These are phyloP conservation scores for Hypoxylon cercidicola DNA, from an alignment of 495 filamentous ascomycete species.

Conservation along the genomic window DNA sequence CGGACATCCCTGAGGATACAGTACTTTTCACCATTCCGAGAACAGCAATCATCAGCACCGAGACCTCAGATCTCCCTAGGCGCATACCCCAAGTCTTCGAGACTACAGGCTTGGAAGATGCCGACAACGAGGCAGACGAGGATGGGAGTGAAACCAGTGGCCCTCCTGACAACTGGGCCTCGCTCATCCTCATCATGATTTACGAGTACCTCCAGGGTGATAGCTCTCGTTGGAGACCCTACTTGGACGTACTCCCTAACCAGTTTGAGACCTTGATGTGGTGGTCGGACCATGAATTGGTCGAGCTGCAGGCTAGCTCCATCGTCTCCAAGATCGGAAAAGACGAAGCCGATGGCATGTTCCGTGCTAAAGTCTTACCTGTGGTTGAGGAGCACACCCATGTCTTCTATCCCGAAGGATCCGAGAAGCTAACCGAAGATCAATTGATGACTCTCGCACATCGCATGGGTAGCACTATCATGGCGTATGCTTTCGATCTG, in stretches of 20 bases:
- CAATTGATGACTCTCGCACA: constrained; percentile 72
- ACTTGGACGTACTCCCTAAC: constrained; percentile 82
- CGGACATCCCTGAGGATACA: constrained; percentile 56
- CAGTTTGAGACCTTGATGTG: constrained; percentile 91
- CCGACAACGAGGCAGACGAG: constrained; percentile 46
- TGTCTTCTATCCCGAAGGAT: constrained; percentile 61
- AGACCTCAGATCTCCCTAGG: constrained; percentile 51
- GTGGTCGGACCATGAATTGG: constrained; percentile 78
- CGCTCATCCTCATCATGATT: constrained; percentile 81
- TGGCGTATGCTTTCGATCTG: constrained; percentile 95
- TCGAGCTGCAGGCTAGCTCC: constrained; percentile 78
- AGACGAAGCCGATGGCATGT: constrained; percentile 73
- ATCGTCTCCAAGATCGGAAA: constrained; percentile 83
- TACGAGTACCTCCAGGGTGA: constrained; percentile 74
- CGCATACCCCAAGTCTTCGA: constrained; percentile 54
- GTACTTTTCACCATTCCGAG: constrained; percentile 61
- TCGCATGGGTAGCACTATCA: constrained; percentile 84
- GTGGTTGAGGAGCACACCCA: constrained; percentile 56
- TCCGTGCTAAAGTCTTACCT: constrained; percentile 70
- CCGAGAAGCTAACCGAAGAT: constrained; percentile 54
- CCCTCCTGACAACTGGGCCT: constrained; percentile 56
- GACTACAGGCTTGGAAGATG: constrained; percentile 42
- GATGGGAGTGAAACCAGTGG: constrained; percentile 39
- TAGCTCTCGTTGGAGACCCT: constrained; percentile 77
- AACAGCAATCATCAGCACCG: constrained; percentile 52